Base-by-base conservation (phyloP, 1,284 basidiomycete genomes). In the Cystobasidium pallidum region DNA sequence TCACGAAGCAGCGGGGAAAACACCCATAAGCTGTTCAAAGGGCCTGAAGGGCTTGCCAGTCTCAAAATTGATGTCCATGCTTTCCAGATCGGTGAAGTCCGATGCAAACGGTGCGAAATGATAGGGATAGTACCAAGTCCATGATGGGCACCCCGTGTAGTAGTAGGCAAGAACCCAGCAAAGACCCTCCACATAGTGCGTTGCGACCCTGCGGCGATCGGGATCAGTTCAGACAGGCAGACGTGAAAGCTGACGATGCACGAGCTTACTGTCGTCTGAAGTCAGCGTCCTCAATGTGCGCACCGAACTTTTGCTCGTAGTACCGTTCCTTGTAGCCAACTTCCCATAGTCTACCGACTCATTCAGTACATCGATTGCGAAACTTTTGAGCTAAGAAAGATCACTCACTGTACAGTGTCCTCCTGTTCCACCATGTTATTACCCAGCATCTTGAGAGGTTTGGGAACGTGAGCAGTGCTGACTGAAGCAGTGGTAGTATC, bases 71-170 rank as follows among this genome's bases (percentile, higher is more conserved):
- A 99, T 89, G 58, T 92, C 84, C 86, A 95, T 88, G 76, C 87
- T 84, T 51, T 86, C 86, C 43, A 97, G 83, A 63, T 93, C 88
- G 70, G 87, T 86, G 78, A 99, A 98, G 81, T 99, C 96, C 73
- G 90, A 89, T 6, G 96, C 96, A 80, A 99, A 99, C 0, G 96
- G 96, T 3, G 96, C 93, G 80, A 95, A 99, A 82, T 99, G 95
- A 80, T 91, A 96, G 0, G 96, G 96, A 80, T 98, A 99, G 82
- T 90, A 99, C 96, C 96, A 99, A 78, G 94, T 89, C 96, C 96
- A 99, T 0, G 58, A 76, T 26, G 77, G 77, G 32, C 75, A 58
- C 76, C 96, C 96, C 86, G 98, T 95, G 82, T 98, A 99, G 80
- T 99, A 99, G 82, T 99, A 99, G 73, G 91, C 89, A 64, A 99